Evolutionary conservation across 495 filamentous ascomycete genomes (phyloP), one percentile per base, ranked within the genome.

Genomic region (Aspergillus steynii): DNA sequence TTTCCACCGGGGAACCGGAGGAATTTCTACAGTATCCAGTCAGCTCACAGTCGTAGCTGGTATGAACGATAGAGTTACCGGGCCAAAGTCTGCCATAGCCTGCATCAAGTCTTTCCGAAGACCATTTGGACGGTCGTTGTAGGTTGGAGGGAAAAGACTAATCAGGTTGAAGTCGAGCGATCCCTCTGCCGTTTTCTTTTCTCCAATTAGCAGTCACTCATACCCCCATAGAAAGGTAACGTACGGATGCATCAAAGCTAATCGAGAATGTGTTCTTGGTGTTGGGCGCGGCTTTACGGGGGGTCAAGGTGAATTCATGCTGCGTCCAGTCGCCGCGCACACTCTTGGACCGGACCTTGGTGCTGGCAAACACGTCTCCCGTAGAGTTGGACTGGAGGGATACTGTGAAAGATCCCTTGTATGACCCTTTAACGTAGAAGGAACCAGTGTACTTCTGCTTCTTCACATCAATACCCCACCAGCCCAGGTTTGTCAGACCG

Each of bases 1-100:
- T 88, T 90, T 10, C 88, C 88, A 46, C 86, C 87, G 0, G 87
- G 88, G 58, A 88, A 83, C 10, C 87, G 81, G 32, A 90, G 76
- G 68, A 88, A 86, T 62, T 74, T 80, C 52, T 85, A 78, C 4
- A 79, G 69, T 4, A 20, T 29, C 61, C 32, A 63, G 56, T 2
- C 46, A 55, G 52, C 1, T n/a, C 10, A 26, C 27, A 45, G 1
- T 5, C 1, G 50, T 26, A 47, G 5, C 49, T 2, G 20, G 3
- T 27, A 29, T 34, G 6, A 5, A 37, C 0, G 15, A 46, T 4
- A 28, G 14, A 61, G 67, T 64, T 51, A 74, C 71, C 20, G 68
- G 67, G n/a, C 57, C 61, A 26, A 89, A 55, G 50, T 79, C 81
- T 6, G 73, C 72, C 56, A 90, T 70, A 32, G 85, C 79, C 62